Base-by-base conservation (phyloP, 495 filamentous ascomycete species). In the Lentithecium fluviatile region DNA sequence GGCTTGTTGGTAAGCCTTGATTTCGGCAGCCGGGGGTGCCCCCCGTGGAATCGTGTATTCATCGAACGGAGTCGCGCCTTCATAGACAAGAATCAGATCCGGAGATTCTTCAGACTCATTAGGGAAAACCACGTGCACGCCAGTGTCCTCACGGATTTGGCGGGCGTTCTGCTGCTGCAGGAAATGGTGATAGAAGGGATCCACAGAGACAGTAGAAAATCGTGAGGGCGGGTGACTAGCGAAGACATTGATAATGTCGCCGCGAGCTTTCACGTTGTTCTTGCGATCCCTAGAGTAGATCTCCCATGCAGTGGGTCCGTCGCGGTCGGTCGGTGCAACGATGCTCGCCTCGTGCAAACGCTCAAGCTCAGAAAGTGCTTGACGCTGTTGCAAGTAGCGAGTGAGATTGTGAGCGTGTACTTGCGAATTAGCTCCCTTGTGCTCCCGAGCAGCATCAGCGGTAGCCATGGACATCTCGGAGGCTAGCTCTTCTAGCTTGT, bases 111-210 rank as follows among this genome's bases (percentile, higher is more conserved):
- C 78, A 0, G 73, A 53, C 2, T 83, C 77, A 20, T 89, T 83
- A 0, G 91, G 89, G 19, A 93, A 74, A 10, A 96, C 80, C 15
- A 95, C 66, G 62, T 90, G 85, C 11, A 97, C 91, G 62, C 90
- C 88, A 64, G 83, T 89, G 21, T 90, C 83, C 54, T 84, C 77
- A 55, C 85, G 83, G 25, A 96, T 77, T 50, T 81, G 80, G 32
- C 80, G 77, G 10, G 80, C 78, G 46, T 84, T 75, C 24, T 86
- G 83, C 37, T 82, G 83, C 23, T 82, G 83, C 26, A 96, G 74
- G 73, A 89, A 87, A 6, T 82, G 77, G 72, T 97, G 87, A 78
- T 88, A 96, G 77, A 95, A 96, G 0, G 90, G 85, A 72, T 97
- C 89, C 11, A 97, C 80, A 1, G 80, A 67, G 19, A 95, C 71